These are phyloP conservation scores for Mucor plumbeus DNA, from an alignment of 371 early-diverging fungal genomes.

Conservation along the genomic window DNA sequence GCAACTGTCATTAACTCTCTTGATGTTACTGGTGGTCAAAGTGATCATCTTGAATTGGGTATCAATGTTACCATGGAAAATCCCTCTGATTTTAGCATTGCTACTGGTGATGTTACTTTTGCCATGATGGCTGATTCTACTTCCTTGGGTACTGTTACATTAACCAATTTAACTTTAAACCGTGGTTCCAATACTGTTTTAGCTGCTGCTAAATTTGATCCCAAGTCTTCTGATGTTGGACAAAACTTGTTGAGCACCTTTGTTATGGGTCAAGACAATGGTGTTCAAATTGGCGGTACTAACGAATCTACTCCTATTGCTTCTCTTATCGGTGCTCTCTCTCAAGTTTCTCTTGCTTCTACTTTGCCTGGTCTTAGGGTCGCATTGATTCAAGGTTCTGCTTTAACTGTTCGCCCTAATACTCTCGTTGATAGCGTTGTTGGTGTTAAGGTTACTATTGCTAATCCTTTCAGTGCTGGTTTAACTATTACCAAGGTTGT, in stretches of 20 bases:
- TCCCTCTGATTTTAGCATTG: conserved; percentile 63
- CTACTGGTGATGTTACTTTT: conserved; percentile 58
- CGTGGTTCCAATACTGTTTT: conserved; percentile 55
- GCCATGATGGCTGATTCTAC: conserved; percentile 47
- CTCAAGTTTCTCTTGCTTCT: conserved; percentile 48
- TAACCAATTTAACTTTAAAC: conserved; percentile 50
- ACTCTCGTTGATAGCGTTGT: conserved; percentile 52
- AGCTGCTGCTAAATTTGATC: conserved; percentile 56
- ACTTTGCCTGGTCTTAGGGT: conserved; percentile 59
- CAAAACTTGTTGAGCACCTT: conserved; percentile 58
- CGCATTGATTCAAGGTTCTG: conserved; percentile 54
- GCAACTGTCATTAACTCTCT: conserved; percentile 63
- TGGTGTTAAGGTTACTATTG: conserved; percentile 56
- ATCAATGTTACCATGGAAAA: conserved; percentile 63
- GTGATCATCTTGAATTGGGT: conserved; percentile 52
- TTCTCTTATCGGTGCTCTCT: conserved; percentile 52
- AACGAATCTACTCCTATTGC: conserved; percentile 51
- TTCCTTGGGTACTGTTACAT: conserved; percentile 54
- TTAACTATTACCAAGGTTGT: conserved; percentile 56
- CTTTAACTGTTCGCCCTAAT: conserved; percentile 50
- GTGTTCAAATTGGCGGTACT: conserved; percentile 54
- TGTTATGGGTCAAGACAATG: conserved; percentile 58
- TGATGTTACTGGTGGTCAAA: conserved; percentile 63
- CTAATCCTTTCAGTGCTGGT: conserved; percentile 62
- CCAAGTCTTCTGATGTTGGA: conserved; percentile 53